Evolutionary conservation across 2,329 filamentous ascomycete species (phyloP), one percentile per base, ranked within the genome.

Genomic region (Calycina marina): DNA sequence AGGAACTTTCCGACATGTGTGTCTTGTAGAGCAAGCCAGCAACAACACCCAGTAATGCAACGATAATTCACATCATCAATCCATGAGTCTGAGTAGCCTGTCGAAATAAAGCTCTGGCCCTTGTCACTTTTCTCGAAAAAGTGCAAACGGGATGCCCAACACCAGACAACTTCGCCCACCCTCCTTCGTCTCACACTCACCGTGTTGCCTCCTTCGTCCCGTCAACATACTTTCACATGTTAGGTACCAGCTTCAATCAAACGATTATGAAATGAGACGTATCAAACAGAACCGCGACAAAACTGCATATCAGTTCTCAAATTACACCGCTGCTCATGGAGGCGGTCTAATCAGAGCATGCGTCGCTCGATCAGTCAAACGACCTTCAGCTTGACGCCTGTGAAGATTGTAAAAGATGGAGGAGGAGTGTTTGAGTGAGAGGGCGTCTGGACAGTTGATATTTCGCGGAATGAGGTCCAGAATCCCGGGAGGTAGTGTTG

Each of bases 381-480:
- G 9, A 82, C 65, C 49, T 81, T 80, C 27, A 80, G 59, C 16
- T 61, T 53, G 17, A 81, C 59, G 20, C 72, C 73, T 1, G 77
- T 82, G 50, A 22, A n/a, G 20, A 9, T 8, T 22, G n/a, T n/a
- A 6, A 22, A 22, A 22, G 20, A 8, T 2, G n/a, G 20, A 22
- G 8, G 8, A 22, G 20, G n/a, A 22, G 49, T 81, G 75, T 47
- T 81, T 81, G 11, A 82, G 57, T 0, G 75, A 76, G 1, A 82
- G 62, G 0, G 77, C 77, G 40, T 83, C 77, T 0, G 77, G 77
- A 39, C 82, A 82, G 18, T 65, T 65, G 37, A 82, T 68, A 33
- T 69, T 58, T 8, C 60, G 50, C 18, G 68, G 59, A 34, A 82
- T 73, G 30, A 70, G 61, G 1, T 77, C 50, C 42, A 80, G 77